Conservation (phyloP, 495 filamentous ascomycete genomes). For the Neohortaea acidophila region DNA sequence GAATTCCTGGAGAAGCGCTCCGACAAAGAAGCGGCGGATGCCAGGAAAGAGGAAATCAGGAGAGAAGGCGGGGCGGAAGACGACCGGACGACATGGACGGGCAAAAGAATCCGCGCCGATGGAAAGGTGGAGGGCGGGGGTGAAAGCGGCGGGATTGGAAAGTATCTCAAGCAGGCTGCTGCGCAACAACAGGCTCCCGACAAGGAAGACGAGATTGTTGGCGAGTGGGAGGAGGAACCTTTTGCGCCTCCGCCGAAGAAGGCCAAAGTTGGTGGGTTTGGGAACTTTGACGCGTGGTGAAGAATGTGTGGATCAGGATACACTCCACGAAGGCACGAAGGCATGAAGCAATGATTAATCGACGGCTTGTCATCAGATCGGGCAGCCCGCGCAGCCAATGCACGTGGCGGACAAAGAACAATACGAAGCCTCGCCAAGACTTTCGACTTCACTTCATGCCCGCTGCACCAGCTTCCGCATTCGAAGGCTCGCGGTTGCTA, state of each 20-base stretch:
- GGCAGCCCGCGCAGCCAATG: too few species aligned
- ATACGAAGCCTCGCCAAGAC: too few species aligned
- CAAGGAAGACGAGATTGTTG: conserved; percentile 40
- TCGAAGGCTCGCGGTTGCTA: too few species aligned
- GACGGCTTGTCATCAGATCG: too few species aligned
- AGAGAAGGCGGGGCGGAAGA: conserved; percentile 47
- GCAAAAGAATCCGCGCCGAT: conserved; percentile 40
- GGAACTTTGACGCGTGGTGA: conserved; percentile 80
- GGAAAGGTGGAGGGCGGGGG: conserved; percentile 36
- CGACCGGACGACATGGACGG: conserved; percentile 80
- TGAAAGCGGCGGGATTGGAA: conserved; percentile 49
- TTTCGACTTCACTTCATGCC: too few species aligned
- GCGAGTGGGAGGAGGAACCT: conserved; percentile 42
- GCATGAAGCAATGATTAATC: too few species aligned
- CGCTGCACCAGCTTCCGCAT: too few species aligned
- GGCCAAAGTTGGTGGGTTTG: conserved; percentile 64
- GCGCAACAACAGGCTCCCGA: conserved; percentile 22
- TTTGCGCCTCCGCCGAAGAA: conserved; percentile 69
- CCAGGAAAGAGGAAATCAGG: conserved; percentile 28
- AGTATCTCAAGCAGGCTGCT: conserved; percentile 54
- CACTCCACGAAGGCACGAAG: too few species aligned
- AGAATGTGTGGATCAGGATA: too few species aligned
- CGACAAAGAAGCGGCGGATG: conserved; percentile 29
- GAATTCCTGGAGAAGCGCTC: conserved; percentile 60
- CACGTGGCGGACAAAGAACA: too few species aligned